A percentile compares a stretch with the other conserved stretches of the same genome.
These are phyloP conservation scores for Luvunga scandens DNA, from an alignment of 345 rosid species.

Conservation along the genomic window DNA sequence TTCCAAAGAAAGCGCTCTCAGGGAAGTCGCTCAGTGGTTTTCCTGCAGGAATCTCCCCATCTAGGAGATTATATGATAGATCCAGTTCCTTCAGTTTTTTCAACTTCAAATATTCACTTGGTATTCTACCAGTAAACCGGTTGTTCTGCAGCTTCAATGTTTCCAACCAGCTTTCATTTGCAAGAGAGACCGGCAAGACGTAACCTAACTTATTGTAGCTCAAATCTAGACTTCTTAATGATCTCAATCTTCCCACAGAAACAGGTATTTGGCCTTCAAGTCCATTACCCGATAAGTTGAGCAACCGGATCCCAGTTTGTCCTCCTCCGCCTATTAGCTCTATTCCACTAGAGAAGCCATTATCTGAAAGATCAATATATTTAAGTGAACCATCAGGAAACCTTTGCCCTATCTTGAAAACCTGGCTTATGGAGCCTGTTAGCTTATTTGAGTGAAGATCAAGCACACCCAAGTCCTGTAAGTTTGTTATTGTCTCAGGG, in stretches of 20 bases:
- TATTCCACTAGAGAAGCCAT: slow-evolving; percentile 37
- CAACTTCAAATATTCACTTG: slow-evolving; percentile 39
- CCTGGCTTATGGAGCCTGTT: slow-evolving; percentile 35
- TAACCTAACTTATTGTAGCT: slow-evolving; percentile 37
- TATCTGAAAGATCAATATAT: slow-evolving; percentile 49
- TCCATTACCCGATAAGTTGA: slow-evolving; percentile 41
- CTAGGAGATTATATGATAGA: slow-evolving; percentile 51
- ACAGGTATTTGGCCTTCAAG: slow-evolving; percentile 25
- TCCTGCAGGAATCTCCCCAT: slow-evolving; percentile 46
- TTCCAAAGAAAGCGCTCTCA: slow-evolving; percentile 40
- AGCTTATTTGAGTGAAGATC: slow-evolving; percentile 56
- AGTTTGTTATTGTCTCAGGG: slow-evolving; percentile 29
- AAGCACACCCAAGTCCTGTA: slow-evolving; percentile 34
- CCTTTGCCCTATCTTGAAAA: slow-evolving; percentile 31
- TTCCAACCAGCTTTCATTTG: slow-evolving; percentile 36
- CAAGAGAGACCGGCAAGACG: slow-evolving; percentile 35
- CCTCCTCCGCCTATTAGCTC: slow-evolving; percentile 30
- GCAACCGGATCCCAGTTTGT: slow-evolving; percentile 28
- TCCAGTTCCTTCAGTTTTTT: slow-evolving; percentile 42
- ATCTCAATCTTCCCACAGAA: slow-evolving; percentile 26
- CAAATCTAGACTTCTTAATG: slow-evolving; percentile 39
- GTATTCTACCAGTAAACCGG: slow-evolving; percentile 42
- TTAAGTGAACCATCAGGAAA: slow-evolving; percentile 41
- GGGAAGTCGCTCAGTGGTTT: slow-evolving; percentile 52
- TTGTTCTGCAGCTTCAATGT: slow-evolving; percentile 50